Base-by-base conservation (phyloP, 2,329 filamentous ascomycete genomes). In the Venturia oleaginea region DNA sequence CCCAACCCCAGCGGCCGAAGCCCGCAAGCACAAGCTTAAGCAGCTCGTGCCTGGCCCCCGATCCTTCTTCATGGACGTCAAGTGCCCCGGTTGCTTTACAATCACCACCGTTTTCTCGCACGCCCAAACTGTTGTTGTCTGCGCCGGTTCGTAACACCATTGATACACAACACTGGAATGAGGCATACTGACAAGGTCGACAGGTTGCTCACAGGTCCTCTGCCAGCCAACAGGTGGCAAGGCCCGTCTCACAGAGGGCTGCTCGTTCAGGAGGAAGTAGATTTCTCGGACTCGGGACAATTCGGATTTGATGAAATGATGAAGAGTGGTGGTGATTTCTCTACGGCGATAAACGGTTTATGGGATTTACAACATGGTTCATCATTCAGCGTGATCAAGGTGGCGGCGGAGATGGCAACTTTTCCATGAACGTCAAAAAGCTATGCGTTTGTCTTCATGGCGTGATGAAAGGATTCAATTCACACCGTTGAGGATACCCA, bases 61-160 rank as follows among this genome's bases (percentile, higher is more conserved):
- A 80, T 97, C 93, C 73, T 99, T 97, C 90, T 99, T 99, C 91
- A 99, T 99, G 94, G 94, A 99, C 80, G 94, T 99, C 86, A 99
- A 99, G 90, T 99, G 94, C 90, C 94, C 94, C 80, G 94, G 94
- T 77, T 99, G 94, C 91, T 99, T 97, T 89, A 97, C 92, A 81
- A 99, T 99, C 87, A 99, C 94, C 81, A 99, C 94, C 81, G 94
- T 99, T 83, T 99, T 97, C 91, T 97, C 93, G 70, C 94, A 99
- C 87, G 94, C 94, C 81, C 94, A 99, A 87, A 99, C 94, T 79
- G 94, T 99, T 80, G 94, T 99, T 81, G 95, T 97, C 86, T 99
- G 94, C 89, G 92, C 92, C 78, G 64, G 63, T 64, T 75, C 27
- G 63, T 51, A 40, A 13, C 59, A 27, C 4, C 19, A 7, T 24